Evolutionary conservation across 108 stramenopile species (phyloP).

Genomic region (Nitzschia sp.): DNA sequence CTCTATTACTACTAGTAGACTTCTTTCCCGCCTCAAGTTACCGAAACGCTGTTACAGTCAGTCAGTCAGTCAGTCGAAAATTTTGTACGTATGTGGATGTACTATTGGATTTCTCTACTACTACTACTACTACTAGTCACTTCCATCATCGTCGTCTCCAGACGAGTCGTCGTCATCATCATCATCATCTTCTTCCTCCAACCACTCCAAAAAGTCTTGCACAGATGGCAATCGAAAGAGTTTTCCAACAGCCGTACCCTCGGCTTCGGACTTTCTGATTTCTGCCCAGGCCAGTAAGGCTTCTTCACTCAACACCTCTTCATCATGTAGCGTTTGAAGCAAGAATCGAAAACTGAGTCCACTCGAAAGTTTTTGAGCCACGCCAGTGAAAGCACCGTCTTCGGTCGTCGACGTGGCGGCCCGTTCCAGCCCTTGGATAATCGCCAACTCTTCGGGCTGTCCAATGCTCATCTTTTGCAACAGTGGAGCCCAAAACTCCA

Average conservation of each 20-base stretch:
- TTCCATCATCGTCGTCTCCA: background rate
- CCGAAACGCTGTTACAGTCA: too few relatives aligned
- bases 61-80: too few relatives aligned
- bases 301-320: conserved; percentile 83
- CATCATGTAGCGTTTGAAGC: conserved; percentile 77
- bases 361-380: conserved; percentile 48
- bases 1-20: too few relatives aligned
- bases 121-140: background rate
- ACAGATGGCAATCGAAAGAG: conserved; percentile 66
- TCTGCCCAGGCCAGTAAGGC: conserved; percentile 79
- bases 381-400: conserved; percentile 28
- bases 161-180: conserved; percentile 51
- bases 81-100: too few relatives aligned
- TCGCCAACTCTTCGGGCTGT: conserved; percentile 73
- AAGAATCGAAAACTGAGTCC: conserved; percentile 80
- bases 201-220: conserved; percentile 88
- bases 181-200: conserved; percentile 58
- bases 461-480: conserved; percentile 78
- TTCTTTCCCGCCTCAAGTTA: too few relatives aligned
- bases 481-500: conserved; percentile 76
- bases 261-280: conserved; percentile 44
- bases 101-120: too few relatives aligned
- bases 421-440: conserved; percentile 69
- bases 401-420: conserved; percentile 38
- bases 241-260: conserved; percentile 27